phyloP scores from a whole-genome alignment of 192 early-diverging fungal genomes.

The Backusella circina region DNA sequence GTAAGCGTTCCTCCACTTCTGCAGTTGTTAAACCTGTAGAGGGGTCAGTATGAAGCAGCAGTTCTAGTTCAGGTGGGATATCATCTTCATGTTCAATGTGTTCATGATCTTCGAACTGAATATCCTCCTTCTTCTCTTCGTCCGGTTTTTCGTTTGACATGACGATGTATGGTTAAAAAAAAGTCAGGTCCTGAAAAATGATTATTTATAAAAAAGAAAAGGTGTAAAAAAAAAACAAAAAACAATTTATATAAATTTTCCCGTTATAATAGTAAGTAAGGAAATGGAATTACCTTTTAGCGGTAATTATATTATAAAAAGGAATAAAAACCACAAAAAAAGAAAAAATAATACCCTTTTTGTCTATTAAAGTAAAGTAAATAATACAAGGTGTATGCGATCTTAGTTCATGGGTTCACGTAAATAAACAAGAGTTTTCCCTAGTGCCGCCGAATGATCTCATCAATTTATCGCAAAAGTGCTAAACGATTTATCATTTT shows the following conservation, averaged over 20 bases:
- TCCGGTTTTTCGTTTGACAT: slow-evolving; percentile 4
- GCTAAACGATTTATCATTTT: neutral
- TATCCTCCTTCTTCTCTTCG: slow-evolving; percentile 42
- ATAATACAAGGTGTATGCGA: neutral
- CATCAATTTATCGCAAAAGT: neutral
- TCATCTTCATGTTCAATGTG: slow-evolving; percentile 73
- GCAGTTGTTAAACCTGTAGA: slow-evolving; percentile 65
- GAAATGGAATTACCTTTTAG: neutral
- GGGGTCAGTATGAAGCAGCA: slow-evolving; percentile 78
- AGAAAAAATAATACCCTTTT: slow-evolving; percentile 16
- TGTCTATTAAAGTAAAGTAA: neutral
- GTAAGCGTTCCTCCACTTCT: slow-evolving; percentile 65
- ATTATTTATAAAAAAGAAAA: slow-evolving; percentile 1
- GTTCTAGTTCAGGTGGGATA: slow-evolving; percentile 74
- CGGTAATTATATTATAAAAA: neutral
- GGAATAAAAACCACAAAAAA: slow-evolving; percentile 5
- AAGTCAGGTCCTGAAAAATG: neutral
- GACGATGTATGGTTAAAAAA: neutral
- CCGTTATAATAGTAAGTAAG: neutral
- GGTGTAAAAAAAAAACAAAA: neutral
- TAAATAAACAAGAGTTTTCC: neutral
- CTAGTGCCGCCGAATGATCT: slow-evolving; percentile 1
- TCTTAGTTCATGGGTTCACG: neutral
- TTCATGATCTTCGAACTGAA: slow-evolving; percentile 64
- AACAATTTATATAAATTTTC: slow-evolving; percentile 9